Percentiles rank a stretch among this genome's conserved stretches.
These are phyloP conservation scores for Spathaspora sp. DNA, from an alignment of 805 yeast genomes.

Conservation along the genomic window DNA sequence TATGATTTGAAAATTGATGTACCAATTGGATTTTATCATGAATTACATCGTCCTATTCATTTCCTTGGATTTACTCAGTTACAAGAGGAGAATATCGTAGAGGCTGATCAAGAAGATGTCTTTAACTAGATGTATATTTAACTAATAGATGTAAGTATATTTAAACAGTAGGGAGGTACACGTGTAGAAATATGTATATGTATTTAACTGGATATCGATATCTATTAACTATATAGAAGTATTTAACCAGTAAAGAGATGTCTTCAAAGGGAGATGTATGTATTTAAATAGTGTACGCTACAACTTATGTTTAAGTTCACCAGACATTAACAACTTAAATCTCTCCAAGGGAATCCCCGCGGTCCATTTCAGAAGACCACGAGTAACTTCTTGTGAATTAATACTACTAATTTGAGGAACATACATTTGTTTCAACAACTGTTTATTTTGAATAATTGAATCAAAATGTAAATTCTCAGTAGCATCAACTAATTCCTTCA, in stretches of 20 bases:
- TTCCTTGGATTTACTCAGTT: constrained; percentile 70
- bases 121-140: constrained; percentile 31
- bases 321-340: constrained; percentile 51
- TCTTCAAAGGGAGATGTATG: neutral
- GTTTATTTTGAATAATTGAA: constrained; percentile 38
- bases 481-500: constrained; percentile 27
- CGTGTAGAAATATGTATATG: too few relatives aligned
- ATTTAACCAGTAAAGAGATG: too few relatives aligned
- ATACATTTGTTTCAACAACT: constrained; percentile 36
- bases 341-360: constrained; percentile 71
- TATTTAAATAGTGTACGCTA: constrained; percentile 17
- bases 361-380: constrained; percentile 68
- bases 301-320: constrained; percentile 59
- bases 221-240: too few relatives aligned
- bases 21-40: constrained; percentile 82
- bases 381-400: constrained; percentile 60
- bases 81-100: constrained; percentile 51
- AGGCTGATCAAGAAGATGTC: constrained; percentile 66
- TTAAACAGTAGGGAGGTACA: too few relatives aligned
- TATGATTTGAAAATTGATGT: constrained; percentile 69
- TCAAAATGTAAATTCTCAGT: constrained; percentile 43
- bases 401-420: constrained; percentile 40
- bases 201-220: neutral
- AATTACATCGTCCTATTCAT: constrained; percentile 83
- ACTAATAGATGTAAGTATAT: too few relatives aligned